Percentiles rank a stretch among this genome's conserved stretches.
These are phyloP conservation scores for Pythium myriotylum DNA, from an alignment of 352 stramenopile species.

Conservation along the genomic window DNA sequence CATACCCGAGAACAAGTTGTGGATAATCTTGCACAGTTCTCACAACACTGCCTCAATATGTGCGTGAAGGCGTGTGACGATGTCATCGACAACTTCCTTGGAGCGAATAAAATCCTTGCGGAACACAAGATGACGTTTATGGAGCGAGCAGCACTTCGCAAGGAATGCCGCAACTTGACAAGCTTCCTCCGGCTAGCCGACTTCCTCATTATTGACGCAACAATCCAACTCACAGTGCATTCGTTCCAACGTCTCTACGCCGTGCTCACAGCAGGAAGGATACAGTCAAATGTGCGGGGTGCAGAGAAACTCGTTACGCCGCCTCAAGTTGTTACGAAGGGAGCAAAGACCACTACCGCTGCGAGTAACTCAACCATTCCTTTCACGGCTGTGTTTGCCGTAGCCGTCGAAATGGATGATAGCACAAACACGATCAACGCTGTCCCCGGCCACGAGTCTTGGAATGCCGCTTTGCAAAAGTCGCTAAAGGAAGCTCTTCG, in stretches of 20 bases:
- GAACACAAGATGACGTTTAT: conserved; percentile 97
- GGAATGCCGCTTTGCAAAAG: conserved; percentile 67
- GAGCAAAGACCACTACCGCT: not conserved
- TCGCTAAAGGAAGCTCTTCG: conserved; percentile 85
- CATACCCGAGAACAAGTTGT: conserved; percentile 53
- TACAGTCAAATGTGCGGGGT: conserved; percentile 21
- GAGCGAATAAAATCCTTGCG: conserved; percentile 90
- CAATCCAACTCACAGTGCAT: conserved; percentile 84
- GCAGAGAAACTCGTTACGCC: not conserved
- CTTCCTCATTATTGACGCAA: conserved; percentile 90
- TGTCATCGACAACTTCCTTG: conserved; percentile 92
- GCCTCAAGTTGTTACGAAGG: conserved; percentile 7
- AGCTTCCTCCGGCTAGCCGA: conserved; percentile 93
- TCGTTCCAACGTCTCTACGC: conserved; percentile 70
- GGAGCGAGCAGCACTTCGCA: conserved; percentile 90
- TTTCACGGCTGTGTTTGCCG: conserved; percentile 62
- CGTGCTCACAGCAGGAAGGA: conserved; percentile 55
- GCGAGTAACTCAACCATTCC: conserved; percentile 11
- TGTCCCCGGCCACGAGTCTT: conserved; percentile 64
- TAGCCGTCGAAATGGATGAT: conserved; percentile 72
- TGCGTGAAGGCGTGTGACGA: conserved; percentile 91
- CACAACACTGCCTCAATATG: conserved; percentile 67
- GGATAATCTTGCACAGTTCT: conserved; percentile 66
- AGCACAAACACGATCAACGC: conserved; percentile 43
- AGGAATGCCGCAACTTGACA: conserved; percentile 91